Evolutionary conservation across 306 rosid genomes (phyloP).

Genomic region (Cucurbita ficifolia): DNA sequence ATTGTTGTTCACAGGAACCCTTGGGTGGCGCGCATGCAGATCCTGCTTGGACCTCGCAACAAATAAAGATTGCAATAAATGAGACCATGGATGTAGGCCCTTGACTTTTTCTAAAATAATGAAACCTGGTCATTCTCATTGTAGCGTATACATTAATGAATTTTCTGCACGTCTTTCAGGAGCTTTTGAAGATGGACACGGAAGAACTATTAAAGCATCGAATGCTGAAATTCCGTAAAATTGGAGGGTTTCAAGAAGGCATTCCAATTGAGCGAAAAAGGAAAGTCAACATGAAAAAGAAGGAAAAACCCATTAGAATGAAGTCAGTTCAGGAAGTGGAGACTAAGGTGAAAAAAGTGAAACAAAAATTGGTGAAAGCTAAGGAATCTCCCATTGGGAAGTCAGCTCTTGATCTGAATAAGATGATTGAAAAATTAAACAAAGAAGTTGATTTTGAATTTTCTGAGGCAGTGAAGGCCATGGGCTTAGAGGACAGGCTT

Average conservation of each 20-base stretch:
- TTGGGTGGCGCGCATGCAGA: slow-evolving; percentile 91
- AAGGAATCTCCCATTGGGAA: slow-evolving; percentile 13
- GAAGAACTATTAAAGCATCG: slow-evolving; percentile 59
- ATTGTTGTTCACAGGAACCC: slow-evolving; percentile 55
- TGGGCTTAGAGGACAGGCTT: slow-evolving; percentile 47
- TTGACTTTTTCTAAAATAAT: slow-evolving; percentile 7
- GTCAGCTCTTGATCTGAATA: slow-evolving; percentile 28
- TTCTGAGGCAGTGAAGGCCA: slow-evolving; percentile 40
- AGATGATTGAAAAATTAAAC: slow-evolving; percentile 40
- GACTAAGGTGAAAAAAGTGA: slow-evolving; percentile 11
- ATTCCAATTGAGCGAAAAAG: slow-evolving; percentile 48
- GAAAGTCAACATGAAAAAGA: slow-evolving; percentile 60
- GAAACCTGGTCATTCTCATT: not conserved
- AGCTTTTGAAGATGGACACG: slow-evolving; percentile 45
- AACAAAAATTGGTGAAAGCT: slow-evolving; percentile 6
- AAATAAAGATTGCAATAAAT: slow-evolving; percentile 60
- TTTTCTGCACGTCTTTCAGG: slow-evolving; percentile 28
- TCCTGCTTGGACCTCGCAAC: slow-evolving; percentile 72
- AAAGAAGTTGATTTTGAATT: slow-evolving; percentile 50
- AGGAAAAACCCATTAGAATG: slow-evolving; percentile 19
- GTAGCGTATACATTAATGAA: not conserved
- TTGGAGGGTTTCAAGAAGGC: slow-evolving; percentile 75
- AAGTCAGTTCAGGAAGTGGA: slow-evolving; percentile 7
- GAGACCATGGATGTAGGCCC: slow-evolving; percentile 72
- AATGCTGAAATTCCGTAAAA: slow-evolving; percentile 58